Evolutionary conservation across 805 yeast genomes (phyloP), one percentile per base, ranked within the genome.

Genomic region (Teunomyces cretensis): DNA sequence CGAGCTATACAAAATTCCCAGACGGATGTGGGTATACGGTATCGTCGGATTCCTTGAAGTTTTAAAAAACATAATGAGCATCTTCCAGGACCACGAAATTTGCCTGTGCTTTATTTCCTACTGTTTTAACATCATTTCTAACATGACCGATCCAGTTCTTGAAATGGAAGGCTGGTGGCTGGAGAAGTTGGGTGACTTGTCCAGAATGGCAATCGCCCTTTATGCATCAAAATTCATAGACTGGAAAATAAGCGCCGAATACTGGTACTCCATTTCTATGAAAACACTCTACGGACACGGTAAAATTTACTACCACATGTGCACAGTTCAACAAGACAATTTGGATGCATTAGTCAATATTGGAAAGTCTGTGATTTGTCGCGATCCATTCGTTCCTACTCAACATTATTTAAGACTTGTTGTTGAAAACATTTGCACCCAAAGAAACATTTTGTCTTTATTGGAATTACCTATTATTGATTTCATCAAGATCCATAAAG

Each of bases 11-110:
- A 81, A 89, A 61, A 85, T 87, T 35, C 87, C 88, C 30, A 73
- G 92, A 55, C 70, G 94, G 54, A 73, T 87, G 72, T 87, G 94
- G 94, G 91, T 87, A 7, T 86, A 86, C 61, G 95, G 95, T 19
- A 81, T 88, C 11, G 91, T 86, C 12, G 88, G 91, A 14, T 85
- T 86, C 54, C 64, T 86, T 41, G 94, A 86, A 60, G 89, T 86
- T 6, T 66, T 86, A 56, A 86, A 86, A 58, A 86, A 84, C 60
- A 84, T 86, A 39, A 80, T 82, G 48, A 82, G 85, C 14, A 80
- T 85, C 16, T 85, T 84, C 56, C 80, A 80, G 56, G 91, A 86
- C 52, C 91, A 86, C 54, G 91, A 85, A 57, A 84, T 86, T 12
- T 84, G 88, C 57, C 80, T 83, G 46, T 84, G 88, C 50, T 86